Evolutionary conservation across 768 basidiomycete species (phyloP).

Genomic region (Tubosaeta brunneosetosa): DNA sequence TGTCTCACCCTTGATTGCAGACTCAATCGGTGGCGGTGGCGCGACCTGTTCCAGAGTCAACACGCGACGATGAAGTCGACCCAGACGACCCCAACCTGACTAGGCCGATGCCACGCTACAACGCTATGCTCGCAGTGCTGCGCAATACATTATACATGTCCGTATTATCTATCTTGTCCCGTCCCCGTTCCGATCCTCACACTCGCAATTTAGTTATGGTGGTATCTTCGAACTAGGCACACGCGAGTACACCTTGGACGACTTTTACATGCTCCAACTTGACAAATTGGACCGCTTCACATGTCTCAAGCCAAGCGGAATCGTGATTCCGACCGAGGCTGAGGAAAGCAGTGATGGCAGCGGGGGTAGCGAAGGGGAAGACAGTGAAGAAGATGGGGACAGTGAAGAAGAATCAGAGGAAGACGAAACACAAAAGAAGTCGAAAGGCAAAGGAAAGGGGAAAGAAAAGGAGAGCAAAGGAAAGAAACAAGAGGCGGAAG

Average conservation of each 20-base stretch:
- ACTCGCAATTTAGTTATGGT: slow-evolving; percentile 55
- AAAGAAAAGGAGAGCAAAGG: slow-evolving; percentile 2
- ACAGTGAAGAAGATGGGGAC: slow-evolving; percentile 50
- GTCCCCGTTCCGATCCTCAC: background rate
- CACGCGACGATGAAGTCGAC: slow-evolving; percentile 38
- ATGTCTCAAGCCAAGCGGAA: slow-evolving; percentile 65
- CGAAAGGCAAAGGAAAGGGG: slow-evolving; percentile 1
- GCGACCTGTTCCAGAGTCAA: background rate
- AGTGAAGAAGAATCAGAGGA: slow-evolving; percentile 13
- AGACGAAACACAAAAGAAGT: slow-evolving; percentile 2
- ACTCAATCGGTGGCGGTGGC: background rate
- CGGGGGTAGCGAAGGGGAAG: slow-evolving; percentile 56
- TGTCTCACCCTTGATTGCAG: background rate
- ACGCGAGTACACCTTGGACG: slow-evolving; percentile 84
- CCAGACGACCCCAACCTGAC: slow-evolving; percentile 63
- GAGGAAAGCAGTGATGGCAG: slow-evolving; percentile 60
- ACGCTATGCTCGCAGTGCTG: slow-evolving; percentile 82
- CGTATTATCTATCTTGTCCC: slow-evolving; percentile 20
- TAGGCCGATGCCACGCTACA: slow-evolving; percentile 71
- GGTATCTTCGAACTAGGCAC: slow-evolving; percentile 83
- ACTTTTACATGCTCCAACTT: slow-evolving; percentile 75
- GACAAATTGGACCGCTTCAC: slow-evolving; percentile 79
- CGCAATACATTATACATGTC: slow-evolving; percentile 85
- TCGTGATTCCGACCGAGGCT: slow-evolving; percentile 58
- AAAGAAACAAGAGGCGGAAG: slow-evolving; percentile 21